Base-by-base conservation (phyloP, 2,329 filamentous ascomycete species). In the Myrmaecium sp. region DNA sequence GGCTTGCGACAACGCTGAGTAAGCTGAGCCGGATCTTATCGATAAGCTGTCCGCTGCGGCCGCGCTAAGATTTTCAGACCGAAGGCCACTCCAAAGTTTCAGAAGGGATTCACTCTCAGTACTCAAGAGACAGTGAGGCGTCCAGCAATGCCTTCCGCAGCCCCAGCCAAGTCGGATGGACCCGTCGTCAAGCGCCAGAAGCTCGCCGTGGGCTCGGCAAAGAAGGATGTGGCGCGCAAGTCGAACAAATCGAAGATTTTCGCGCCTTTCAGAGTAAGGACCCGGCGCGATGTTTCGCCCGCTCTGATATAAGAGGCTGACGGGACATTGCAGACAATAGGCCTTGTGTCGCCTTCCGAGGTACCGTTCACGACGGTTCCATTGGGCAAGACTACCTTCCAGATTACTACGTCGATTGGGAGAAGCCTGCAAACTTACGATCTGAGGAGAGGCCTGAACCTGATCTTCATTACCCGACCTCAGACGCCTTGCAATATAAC, bases 341-440 rank as follows among this genome's bases (percentile, higher is more conserved):
- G 89, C 10, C 64, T 98, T 17, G 82, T 98, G 2, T 94, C 89
- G 4, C 82, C 89, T 1, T 94, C 86, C 3, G 57, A 64, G 25
- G 82, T 94, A 1, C 86, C 89, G 0, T 95, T 98, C 46, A 84
- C 86, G 2, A 77, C 78, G 5, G 67, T 91, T 17, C 79, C 86
- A 1, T 63, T 93, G 10, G 89, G 89, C 31, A 93, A 92, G 55
- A 86, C 81, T 1, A 92, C 83, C 3, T 98, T 93, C 47, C 89
- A 98, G 51, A 82, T 98, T 52, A 95, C 89, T 17, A 98, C 89
- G 16, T 95, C 82, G 0, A 79, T 91, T 34, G 89, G 86, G 35
- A 70, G 74, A 42, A 81, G 76, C 32, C 66, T 98, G 24, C 89
- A 98, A 54, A 98, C 89, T 0, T 98, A 98, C 58, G 89, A 98